A percentile compares a stretch with the other conserved stretches of the same genome.
Evolutionary conservation across 2,329 filamentous ascomycete species (phyloP).

Genomic region (Apiospora pterosperma): DNA sequence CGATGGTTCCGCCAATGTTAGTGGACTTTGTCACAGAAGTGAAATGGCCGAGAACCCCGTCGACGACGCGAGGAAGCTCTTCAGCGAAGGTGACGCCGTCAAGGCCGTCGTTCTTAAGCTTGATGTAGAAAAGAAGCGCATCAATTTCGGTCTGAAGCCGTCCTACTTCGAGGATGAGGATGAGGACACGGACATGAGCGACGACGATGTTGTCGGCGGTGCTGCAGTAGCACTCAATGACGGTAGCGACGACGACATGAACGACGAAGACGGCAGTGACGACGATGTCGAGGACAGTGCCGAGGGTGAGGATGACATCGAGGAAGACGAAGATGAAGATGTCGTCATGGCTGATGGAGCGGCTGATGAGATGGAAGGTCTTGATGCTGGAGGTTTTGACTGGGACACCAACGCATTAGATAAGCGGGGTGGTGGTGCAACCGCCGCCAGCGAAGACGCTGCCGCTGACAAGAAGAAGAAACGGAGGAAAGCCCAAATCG

Average conservation of each 20-base stretch:
- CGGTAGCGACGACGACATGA: conserved; percentile 44
- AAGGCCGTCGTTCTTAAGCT: conserved; percentile 86
- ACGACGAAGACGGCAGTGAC: conserved; percentile 45
- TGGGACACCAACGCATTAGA: conserved; percentile 75
- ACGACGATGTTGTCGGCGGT: conserved; percentile 31
- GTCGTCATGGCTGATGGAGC: conserved; percentile 39
- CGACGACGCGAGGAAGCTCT: conserved; percentile 82
- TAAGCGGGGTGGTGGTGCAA: conserved; percentile 44
- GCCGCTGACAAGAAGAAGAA: conserved; percentile 64
- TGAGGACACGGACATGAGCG: conserved; percentile 50
- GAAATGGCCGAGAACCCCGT: conserved; percentile 86
- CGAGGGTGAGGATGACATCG: conserved; percentile 38
- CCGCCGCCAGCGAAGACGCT: conserved; percentile 36
- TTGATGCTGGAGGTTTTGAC: conserved; percentile 77
- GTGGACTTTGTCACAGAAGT: conserved; percentile 86
- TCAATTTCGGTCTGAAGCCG: conserved; percentile 90
- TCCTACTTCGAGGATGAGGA: conserved; percentile 77
- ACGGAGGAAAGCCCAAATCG: conserved; percentile 70
- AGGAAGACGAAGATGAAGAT: conserved; percentile 34
- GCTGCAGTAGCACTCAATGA: conserved; percentile 33
- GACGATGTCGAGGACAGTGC: conserved; percentile 39
- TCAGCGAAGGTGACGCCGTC: conserved; percentile 86
- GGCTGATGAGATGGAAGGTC: conserved; percentile 42
- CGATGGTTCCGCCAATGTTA: conserved; percentile 82
- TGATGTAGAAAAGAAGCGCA: conserved; percentile 68